These are phyloP conservation scores for Boeremia lycopersici DNA, from an alignment of 2,329 filamentous ascomycete species.

Conservation along the genomic window DNA sequence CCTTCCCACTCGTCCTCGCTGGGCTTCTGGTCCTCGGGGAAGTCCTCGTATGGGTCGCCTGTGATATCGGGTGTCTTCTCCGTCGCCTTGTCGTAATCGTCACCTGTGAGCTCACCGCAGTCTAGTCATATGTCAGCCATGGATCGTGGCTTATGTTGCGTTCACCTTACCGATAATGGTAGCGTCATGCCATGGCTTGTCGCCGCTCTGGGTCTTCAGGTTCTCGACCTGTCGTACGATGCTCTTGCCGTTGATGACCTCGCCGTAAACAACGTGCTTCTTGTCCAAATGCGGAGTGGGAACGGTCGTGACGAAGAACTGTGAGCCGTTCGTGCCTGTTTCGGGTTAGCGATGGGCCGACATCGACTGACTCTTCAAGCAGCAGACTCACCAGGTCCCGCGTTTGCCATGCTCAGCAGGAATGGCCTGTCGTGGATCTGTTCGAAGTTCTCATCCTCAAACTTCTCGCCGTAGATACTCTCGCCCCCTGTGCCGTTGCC, in stretches of 20 bases:
- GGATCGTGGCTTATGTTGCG: not conserved
- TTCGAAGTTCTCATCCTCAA: conserved; percentile 94
- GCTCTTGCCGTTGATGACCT: conserved; percentile 91
- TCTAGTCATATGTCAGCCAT: conserved; percentile 53
- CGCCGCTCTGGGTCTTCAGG: conserved; percentile 71
- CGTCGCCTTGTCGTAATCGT: conserved; percentile 69
- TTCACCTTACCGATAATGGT: conserved; percentile 59
- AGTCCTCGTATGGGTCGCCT: conserved; percentile 94
- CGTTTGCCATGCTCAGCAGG: conserved; percentile 96
- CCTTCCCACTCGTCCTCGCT: conserved; percentile 66
- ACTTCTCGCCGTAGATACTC: conserved; percentile 97
- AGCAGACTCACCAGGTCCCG: conserved; percentile 75
- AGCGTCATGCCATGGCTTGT: conserved; percentile 78
- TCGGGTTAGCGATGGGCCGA: conserved; percentile 12
- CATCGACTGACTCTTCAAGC: too few species aligned
- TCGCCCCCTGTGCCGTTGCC: conserved; percentile 96
- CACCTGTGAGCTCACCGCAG: conserved; percentile 82
- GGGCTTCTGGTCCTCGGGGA: conserved; percentile 78
- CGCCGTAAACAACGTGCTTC: conserved; percentile 97
- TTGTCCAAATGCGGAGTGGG: conserved; percentile 91
- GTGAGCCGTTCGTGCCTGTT: conserved; percentile 87
- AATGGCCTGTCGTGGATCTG: conserved; percentile 92
- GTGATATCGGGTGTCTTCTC: conserved; percentile 76
- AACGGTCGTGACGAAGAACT: conserved; percentile 98
- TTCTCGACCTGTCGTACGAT: conserved; percentile 91